Base-by-base conservation (phyloP, 441 rosid species). In the Theobroma grandiflorum region DNA sequence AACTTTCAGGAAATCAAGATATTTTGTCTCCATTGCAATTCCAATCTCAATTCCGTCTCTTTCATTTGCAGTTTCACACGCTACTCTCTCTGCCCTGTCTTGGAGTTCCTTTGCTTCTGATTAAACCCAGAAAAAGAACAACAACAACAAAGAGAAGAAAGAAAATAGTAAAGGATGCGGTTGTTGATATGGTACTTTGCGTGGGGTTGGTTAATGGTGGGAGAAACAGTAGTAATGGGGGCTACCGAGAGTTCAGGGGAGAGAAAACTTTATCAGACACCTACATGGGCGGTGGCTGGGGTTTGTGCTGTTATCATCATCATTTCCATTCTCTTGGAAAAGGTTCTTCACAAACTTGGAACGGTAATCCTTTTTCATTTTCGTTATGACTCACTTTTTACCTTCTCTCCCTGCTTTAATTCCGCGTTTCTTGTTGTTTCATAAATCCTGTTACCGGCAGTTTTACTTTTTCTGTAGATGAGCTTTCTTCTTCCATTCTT, bases 221-320 rank as follows among this genome's bases (percentile, higher is more conserved):
- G 82, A 40, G 85, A 65, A 22, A 81, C 58, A 75, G 76, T 11
- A 3, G 80, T 76, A 6, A 84, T 82, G 75, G 82, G 87, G 45
- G 37, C 53, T 33, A 80, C 87, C 45, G 83, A 73, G 47, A 78
- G 47, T 79, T 49, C 79, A 63, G 72, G 80, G 49, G 76, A 83
- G 15, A 90, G 91, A 83, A 64, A 86, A 84, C 94, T 95, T 73
- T 89, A 88, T 65, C 90, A 93, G 82, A 95, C 98, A 15, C 93
- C 98, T 0, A 95, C 98, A 52, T 95, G 98, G 98, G 98, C 98
- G 26, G 98, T 95, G 20, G 89, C 98, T 61, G 86, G 77, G 18
- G 95, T 95, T 69, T 91, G 89, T 77, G 84, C 95, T 75, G 86
- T 88, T 79, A 91, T 95, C 83, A 85, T 95, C 59, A 33, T 91